These are phyloP conservation scores for Endotrypanum monterogeii DNA, from an alignment of 208 protist species.

Conservation along the genomic window DNA sequence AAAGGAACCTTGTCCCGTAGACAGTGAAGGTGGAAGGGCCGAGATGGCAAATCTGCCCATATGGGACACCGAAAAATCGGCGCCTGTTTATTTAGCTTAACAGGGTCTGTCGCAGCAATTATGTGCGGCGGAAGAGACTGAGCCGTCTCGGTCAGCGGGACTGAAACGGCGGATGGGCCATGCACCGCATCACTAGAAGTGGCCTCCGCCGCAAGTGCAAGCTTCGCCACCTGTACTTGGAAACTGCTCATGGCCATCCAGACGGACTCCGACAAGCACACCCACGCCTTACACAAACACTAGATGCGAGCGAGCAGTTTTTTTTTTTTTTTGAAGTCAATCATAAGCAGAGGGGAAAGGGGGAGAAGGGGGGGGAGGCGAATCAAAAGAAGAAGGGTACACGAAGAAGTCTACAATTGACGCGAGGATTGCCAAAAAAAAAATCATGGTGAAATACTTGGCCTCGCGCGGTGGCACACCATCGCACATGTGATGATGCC, in stretches of 20 bases:
- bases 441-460: no score
- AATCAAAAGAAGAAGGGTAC: no score
- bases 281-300: not conserved
- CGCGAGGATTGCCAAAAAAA: no score
- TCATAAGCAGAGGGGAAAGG: not conserved
- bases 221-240: conserved; percentile 23
- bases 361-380: not conserved
- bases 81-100: conserved; percentile 82
- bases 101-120: conserved; percentile 52
- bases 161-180: not conserved
- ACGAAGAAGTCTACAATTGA: no score
- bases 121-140: conserved; percentile 72
- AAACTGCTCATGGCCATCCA: conserved; percentile 17
- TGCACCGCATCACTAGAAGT: conserved; percentile 3
- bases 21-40: conserved; percentile 72
- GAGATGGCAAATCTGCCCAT: conserved; percentile 72
- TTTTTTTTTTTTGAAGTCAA: no score
- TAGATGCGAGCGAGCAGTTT: no score
- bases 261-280: not conserved
- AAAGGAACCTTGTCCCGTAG: conserved; percentile 49
- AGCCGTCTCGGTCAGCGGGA: conserved; percentile 53
- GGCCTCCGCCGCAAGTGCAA: conserved; percentile 29
- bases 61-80: conserved; percentile 77
- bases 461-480: no score
- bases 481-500: no score